Conservation (phyloP, 805 yeast species). For the Suhomyces sp. region DNA sequence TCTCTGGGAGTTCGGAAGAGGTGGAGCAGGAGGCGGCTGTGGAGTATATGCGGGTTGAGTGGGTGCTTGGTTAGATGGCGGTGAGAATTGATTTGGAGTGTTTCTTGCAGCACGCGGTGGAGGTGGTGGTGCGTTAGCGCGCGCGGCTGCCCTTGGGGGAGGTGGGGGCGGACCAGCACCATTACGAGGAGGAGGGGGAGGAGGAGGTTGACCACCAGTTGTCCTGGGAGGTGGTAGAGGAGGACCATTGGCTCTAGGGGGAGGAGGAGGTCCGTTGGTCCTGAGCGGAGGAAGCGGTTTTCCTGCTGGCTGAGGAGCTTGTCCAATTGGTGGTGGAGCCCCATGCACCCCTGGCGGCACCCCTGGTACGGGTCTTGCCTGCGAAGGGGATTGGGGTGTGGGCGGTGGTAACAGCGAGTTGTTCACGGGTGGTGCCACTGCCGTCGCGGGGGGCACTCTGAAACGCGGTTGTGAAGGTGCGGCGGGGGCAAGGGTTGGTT, state of each 20-base stretch:
- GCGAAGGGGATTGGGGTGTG: slow-evolving; percentile 4
- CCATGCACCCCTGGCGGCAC: slow-evolving; percentile 11
- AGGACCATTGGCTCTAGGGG: slow-evolving; percentile 13
- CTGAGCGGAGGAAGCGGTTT: slow-evolving; percentile 1
- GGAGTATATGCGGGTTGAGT: slow-evolving; percentile 12
- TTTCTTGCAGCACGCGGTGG: slow-evolving; percentile 15
- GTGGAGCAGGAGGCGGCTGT: slow-evolving; percentile 18
- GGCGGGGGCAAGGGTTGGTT: slow-evolving; percentile 9
- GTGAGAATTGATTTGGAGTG: slow-evolving; percentile 3
- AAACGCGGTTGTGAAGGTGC: slow-evolving; percentile 22
- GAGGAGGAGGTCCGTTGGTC: slow-evolving; percentile 14
- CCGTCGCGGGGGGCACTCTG: slow-evolving; percentile 37
- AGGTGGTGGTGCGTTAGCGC: slow-evolving; percentile 16
- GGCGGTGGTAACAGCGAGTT: slow-evolving; percentile 20
- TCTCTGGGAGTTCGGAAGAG: slow-evolving; percentile 40
- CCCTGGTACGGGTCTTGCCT: slow-evolving; percentile 3
- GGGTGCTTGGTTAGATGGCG: slow-evolving; percentile 16
- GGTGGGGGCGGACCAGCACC: slow-evolving; percentile 35
- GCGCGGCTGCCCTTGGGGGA: slow-evolving; percentile 17
- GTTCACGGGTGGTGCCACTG: slow-evolving; percentile 27
- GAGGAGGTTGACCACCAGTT: slow-evolving; percentile 13
- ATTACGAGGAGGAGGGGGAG: slow-evolving; percentile 20
- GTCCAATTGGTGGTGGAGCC: slow-evolving; percentile 13
- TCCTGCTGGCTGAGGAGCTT: slow-evolving; percentile 1
- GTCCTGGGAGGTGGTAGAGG: slow-evolving; percentile 14